Percentiles rank a stretch among this genome's conserved stretches.
These are phyloP conservation scores for Emericellopsis atlantica DNA, from an alignment of 2,329 filamentous ascomycete species.

Conservation along the genomic window DNA sequence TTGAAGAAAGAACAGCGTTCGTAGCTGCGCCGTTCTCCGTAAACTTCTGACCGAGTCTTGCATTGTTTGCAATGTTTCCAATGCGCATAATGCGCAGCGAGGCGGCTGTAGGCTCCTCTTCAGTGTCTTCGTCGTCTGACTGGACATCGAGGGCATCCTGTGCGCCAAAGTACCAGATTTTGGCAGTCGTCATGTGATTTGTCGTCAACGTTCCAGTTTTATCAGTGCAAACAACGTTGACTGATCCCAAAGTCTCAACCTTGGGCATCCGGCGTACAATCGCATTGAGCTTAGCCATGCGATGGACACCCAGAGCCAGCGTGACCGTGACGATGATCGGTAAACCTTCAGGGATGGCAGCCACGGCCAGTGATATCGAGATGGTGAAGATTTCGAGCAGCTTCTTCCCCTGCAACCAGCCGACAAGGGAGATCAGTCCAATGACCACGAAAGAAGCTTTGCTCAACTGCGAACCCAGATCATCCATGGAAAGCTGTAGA, in stretches of 20 bases:
- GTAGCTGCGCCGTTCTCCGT: constrained; percentile 60
- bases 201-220: constrained; percentile 95
- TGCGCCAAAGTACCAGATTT: constrained; percentile 87
- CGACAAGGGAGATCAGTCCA: constrained; percentile 80
- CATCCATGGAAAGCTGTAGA: constrained; percentile 91
- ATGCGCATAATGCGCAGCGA: constrained; percentile 75
- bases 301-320: constrained; percentile 81
- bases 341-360: constrained; percentile 89
- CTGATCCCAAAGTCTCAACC: constrained; percentile 94
- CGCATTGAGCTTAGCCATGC: constrained; percentile 90
- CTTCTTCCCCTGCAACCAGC: constrained; percentile 78
- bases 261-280: constrained; percentile 94
- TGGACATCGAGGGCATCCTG: constrained; percentile 37
- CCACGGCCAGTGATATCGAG: constrained; percentile 89
- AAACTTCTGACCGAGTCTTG: constrained; percentile 60
- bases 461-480: constrained; percentile 89
- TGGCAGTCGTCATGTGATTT: constrained; percentile 96
- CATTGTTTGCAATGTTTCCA: constrained; percentile 95
- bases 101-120: constrained; percentile 55
- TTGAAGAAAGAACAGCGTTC: constrained; percentile 70
- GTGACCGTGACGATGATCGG: constrained; percentile 98
- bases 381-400: constrained; percentile 95
- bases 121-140: constrained; percentile 38
- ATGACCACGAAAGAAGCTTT: constrained; percentile 96
- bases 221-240: constrained; percentile 98